Conservation (phyloP, 208 protist genomes). For the Giardia duodenalis region DNA sequence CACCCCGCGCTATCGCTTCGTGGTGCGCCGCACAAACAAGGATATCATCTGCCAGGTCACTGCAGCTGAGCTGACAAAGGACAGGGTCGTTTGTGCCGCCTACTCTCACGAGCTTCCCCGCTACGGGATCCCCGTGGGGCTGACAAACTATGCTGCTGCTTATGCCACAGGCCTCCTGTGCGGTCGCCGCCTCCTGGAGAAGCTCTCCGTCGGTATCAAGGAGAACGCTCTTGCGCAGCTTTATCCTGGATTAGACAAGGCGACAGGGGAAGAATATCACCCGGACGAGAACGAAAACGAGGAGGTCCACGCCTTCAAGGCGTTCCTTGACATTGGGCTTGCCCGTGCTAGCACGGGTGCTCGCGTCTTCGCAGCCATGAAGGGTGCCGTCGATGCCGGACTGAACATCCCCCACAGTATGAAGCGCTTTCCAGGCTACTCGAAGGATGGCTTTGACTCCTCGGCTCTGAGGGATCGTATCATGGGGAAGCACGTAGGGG, state of each 20-base stretch:
- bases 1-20: constrained; percentile 81
- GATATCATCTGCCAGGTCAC: constrained; percentile 88
- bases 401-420: constrained; percentile 80
- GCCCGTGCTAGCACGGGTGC: constrained; percentile 79
- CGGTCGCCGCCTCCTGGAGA: constrained; percentile 78
- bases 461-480: constrained; percentile 70
- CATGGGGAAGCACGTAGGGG: constrained; percentile 83
- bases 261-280: constrained; percentile 60
- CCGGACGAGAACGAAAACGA: constrained; percentile 57
- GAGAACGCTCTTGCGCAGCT: constrained; percentile 58
- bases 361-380: constrained; percentile 67
- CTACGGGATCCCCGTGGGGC: constrained; percentile 78
- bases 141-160: constrained; percentile 90
- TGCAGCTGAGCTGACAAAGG: constrained; percentile 75
- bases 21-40: constrained; percentile 67
- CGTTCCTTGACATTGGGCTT: constrained; percentile 86
- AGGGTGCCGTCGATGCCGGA: constrained; percentile 88
- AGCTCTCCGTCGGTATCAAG: constrained; percentile 53
- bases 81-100: constrained; percentile 71
- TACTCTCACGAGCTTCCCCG: constrained; percentile 85
- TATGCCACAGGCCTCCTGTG: constrained; percentile 87
- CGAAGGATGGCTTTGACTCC: constrained; percentile 58
- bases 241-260: constrained; percentile 73
- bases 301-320: constrained; percentile 75
- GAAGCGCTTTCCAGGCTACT: constrained; percentile 72